Base-by-base conservation (phyloP, 192 early-diverging fungal species). In the Coemansia sp. region DNA sequence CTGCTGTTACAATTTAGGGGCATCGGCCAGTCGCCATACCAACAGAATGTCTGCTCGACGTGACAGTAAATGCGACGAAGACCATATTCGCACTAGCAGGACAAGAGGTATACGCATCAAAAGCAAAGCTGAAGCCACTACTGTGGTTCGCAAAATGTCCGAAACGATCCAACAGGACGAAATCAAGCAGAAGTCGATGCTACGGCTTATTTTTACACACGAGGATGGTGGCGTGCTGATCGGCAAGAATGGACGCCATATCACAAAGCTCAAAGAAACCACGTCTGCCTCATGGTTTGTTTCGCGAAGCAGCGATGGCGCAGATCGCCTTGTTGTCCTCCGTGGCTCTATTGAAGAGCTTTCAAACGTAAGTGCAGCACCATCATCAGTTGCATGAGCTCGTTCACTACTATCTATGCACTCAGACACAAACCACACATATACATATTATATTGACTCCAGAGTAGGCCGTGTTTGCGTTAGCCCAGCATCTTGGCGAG, bases 181-280 rank as follows among this genome's bases (percentile, higher is more conserved):
- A 6, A n/a, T 32, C 3, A 19, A 56, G 16, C 29, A 29, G 35
- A 32, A 37, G 7, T 32, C 26, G 52, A 38, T 61, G 32, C 37
- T 73, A 54, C 59, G 78, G 16, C 56, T 75, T 39, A 37, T 81
- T 0, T 81, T 81, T 22, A 64, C 61, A 0, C 51, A 49, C 27
- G 73, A 73, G 38, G 74, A 75, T 54, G 78, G 78, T 47, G 78
- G 78, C 24, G 60, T 81, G 62, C 52, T 81, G 51, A 81, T 81
- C 55, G 78, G 78, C 49, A 75, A 70, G 41, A 61, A 59, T 11
- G 78, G 78, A 14, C 64, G 73, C 11, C 74, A 81, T 27, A 75
- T 81, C 35, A 69, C 61, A 49, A 81, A 62, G 63, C 78, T 81
- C 58, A 80, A 80, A 43, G 68, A 67, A 26, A n/a, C 61, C 2